phyloP scores from a whole-genome alignment of 371 early-diverging fungal species.

The Haplosporangium sp. region DNA sequence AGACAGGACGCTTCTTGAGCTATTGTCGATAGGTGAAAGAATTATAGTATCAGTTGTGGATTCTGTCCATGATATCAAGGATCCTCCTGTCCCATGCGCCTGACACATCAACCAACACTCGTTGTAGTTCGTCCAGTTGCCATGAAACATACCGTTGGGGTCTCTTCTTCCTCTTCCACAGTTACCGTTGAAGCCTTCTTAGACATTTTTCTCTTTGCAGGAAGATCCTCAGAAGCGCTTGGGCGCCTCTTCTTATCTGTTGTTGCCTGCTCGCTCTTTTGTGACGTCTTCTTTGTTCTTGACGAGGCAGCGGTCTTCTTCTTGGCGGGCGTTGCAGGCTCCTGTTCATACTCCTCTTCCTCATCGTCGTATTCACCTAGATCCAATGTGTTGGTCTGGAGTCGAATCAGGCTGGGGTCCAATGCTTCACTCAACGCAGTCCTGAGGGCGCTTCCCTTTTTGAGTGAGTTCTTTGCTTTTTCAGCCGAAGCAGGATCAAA shows the following conservation, averaged over 20 bases:
- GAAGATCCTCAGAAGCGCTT: constrained; percentile 30
- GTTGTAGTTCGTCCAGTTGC: background rate
- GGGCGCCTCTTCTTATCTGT: constrained; percentile 43
- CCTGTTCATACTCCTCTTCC: constrained; percentile 26
- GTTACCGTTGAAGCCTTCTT: constrained; percentile 6
- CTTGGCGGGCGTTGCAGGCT: constrained; percentile 8
- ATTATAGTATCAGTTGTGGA: background rate
- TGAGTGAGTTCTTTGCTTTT: constrained; percentile 35
- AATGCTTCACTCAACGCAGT: constrained; percentile 46
- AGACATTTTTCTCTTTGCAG: constrained; percentile 30
- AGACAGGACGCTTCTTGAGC: constrained; percentile 38
- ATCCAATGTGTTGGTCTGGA: background rate
- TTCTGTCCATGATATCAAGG: background rate
- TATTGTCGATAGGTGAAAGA: background rate
- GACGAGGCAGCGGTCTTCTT: constrained; percentile 25
- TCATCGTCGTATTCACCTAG: constrained; percentile 30
- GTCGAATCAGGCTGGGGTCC: constrained; percentile 5
- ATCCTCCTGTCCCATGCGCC: background rate
- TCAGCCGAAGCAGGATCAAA: constrained; percentile 49
- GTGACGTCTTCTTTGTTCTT: constrained; percentile 23
- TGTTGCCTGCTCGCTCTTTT: constrained; percentile 18
- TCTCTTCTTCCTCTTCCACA: background rate
- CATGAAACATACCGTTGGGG: background rate
- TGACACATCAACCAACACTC: background rate
- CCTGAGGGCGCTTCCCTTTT: constrained; percentile 36